Conservation (phyloP, 164 flowering plant genomes). For the Tetrastigma voinierianum region DNA sequence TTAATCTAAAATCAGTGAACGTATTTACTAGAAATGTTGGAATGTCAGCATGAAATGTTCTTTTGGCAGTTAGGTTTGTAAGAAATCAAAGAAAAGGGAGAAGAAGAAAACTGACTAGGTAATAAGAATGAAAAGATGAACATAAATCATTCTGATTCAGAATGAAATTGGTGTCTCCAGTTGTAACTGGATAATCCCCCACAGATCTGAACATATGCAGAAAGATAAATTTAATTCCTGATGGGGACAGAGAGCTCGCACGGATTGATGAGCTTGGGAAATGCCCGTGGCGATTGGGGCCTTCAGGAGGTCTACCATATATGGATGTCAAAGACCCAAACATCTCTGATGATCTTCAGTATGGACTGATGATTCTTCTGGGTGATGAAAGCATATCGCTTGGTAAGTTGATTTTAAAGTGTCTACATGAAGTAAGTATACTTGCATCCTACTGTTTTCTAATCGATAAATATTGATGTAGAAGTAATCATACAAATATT, state of each 20-base stretch:
- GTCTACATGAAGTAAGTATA: constrained; percentile 70
- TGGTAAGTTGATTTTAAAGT: constrained; percentile 81
- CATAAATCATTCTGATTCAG: constrained; percentile 16
- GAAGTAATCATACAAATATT: background rate
- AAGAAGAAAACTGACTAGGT: constrained; percentile 39
- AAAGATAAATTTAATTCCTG: constrained; percentile 24
- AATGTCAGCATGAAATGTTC: no score
- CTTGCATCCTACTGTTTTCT: constrained; percentile 3
- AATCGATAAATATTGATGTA: background rate
- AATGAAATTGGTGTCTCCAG: constrained; percentile 25
- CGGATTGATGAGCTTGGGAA: constrained; percentile 32
- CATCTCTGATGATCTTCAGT: constrained; percentile 24
- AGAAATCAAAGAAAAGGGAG: constrained; percentile 55
- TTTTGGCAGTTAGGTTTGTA: constrained; percentile 60
- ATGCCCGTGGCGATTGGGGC: constrained; percentile 12
- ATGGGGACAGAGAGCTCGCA: constrained; percentile 25
- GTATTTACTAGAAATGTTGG: no score
- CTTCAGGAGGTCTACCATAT: constrained; percentile 16
- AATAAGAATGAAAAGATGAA: constrained; percentile 25
- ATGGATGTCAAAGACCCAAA: constrained; percentile 21
- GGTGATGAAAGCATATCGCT: constrained; percentile 50
- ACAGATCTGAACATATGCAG: constrained; percentile 8
- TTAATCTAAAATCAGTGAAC: no score
- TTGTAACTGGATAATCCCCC: constrained; percentile 24
- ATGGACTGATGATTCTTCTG: constrained; percentile 55